Evolutionary conservation across 176 grass and related monocot species (phyloP), one percentile per base, ranked within the genome.

Genomic region (Oryza nivara): DNA sequence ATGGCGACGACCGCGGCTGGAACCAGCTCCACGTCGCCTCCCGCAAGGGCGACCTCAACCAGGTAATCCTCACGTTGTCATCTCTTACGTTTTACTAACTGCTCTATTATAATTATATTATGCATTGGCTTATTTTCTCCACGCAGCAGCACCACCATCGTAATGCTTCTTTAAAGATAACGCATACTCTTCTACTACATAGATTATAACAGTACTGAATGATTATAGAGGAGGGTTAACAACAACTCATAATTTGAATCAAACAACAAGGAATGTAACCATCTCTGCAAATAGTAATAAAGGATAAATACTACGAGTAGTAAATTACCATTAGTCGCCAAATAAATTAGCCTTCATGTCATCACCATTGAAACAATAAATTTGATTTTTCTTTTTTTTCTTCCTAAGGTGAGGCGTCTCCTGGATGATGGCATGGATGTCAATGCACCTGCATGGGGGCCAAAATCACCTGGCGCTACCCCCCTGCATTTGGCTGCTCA

Each of bases 401-500:
- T 81, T 61, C 35, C 14, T 71, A 99, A 99, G 96, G 96, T 99
- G 35, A 92, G 86, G 60, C 88, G 65, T 40, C 91, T 96, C 34
- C 87, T 99, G 74, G 86, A 92, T 83, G 88, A 93, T 44, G 93
- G 96, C 13, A 88, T 94, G 93, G 84, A 96, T 48, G 93, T 94
- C 26, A 96, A 96, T 82, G 89, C 91, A 35, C 88, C 77, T 63
- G 79, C 96, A 16, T 94, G 84, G 89, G 96, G 93, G 13, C 91
- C 91, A 47, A 99, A 99, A 87, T 87, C 89, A 23, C 93, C 85
- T 45, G 96, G 96, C 72, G 85, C 83, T 35, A 99, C 91, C 8
- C 78, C 96, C 10, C 93, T 99, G 48, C 96, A 99, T 76, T 90
- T 99, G 5, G 96, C 96, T 81, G 93, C 96, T 68, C 96, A 94